phyloP scores from a whole-genome alignment of 495 filamentous ascomycete genomes.

The Neurospora sp. region DNA sequence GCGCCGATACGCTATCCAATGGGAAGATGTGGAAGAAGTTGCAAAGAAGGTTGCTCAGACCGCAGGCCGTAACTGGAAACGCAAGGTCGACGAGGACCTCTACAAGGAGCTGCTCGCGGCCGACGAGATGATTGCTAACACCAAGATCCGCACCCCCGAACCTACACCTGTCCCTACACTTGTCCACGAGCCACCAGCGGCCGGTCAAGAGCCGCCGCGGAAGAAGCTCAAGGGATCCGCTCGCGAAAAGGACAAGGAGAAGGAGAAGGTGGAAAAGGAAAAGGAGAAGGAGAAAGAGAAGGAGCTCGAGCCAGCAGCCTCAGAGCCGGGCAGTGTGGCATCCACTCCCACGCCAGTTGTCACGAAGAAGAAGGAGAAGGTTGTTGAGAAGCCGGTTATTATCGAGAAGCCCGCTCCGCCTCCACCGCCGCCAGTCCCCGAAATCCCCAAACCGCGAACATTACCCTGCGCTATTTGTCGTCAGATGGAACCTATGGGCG shows the following conservation, averaged over 20 bases:
- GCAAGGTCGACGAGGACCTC: constrained; percentile 83
- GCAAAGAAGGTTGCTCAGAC: constrained; percentile 77
- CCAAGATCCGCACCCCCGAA: constrained; percentile 31
- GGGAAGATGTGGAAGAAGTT: constrained; percentile 90
- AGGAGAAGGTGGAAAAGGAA: constrained; percentile 32
- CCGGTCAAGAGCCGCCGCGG: constrained; percentile 33
- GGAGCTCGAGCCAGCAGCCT: constrained; percentile 39
- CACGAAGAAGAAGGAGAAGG: constrained; percentile 61
- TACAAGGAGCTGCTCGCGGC: constrained; percentile 59
- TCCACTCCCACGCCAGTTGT: constrained; percentile 11
- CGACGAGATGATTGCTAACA: constrained; percentile 38
- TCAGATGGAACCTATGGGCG: constrained; percentile 57
- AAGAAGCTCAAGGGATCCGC: constrained; percentile 42
- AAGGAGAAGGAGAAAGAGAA: constrained; percentile 9
- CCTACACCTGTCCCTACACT: constrained; percentile 25
- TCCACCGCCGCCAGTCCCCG: constrained; percentile 48
- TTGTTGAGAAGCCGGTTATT: constrained; percentile 31
- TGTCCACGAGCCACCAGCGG: constrained; percentile 4
- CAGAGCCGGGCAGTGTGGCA: constrained; percentile 16
- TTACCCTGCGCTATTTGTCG: constrained; percentile 81
- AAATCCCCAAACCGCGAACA: constrained; percentile 63
- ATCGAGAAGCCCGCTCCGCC: constrained; percentile 19
- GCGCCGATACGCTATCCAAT: constrained; percentile 91
- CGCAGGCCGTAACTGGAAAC: constrained; percentile 78
- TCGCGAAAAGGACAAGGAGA: constrained; percentile 14